A percentile compares a stretch with the other conserved stretches of the same genome.
Conservation (phyloP, 139 green algal species). For the Mychonastes homosphaera region DNA sequence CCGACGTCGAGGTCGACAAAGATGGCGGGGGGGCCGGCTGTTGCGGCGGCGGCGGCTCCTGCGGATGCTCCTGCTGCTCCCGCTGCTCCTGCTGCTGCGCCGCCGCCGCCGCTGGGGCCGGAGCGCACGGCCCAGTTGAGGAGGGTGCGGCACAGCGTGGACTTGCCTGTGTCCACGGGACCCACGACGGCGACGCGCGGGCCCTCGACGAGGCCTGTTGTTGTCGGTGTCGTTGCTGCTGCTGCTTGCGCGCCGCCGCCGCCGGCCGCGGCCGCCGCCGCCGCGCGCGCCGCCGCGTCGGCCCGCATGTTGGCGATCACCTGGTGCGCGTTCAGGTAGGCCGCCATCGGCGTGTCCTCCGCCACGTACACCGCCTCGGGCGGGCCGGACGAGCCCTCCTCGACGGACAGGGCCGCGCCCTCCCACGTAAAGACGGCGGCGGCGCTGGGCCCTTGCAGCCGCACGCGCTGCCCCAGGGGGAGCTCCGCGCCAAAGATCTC, state of each 20-base stretch:
- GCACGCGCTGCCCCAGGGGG: slow-evolving; percentile 34
- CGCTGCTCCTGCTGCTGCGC: too few relatives aligned
- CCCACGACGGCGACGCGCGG: slow-evolving; percentile 62
- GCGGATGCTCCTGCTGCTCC: too few relatives aligned
- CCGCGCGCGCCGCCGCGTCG: slow-evolving; percentile 11
- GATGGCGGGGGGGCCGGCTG: slow-evolving; percentile 54
- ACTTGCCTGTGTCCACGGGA: slow-evolving; percentile 80
- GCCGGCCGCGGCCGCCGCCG: slow-evolving; percentile 22
- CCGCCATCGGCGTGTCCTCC: slow-evolving; percentile 68
- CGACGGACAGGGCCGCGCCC: slow-evolving; percentile 53
- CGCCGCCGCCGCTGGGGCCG: too few relatives aligned
- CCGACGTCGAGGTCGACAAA: slow-evolving; percentile 85
- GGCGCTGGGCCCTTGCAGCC: slow-evolving; percentile 53
- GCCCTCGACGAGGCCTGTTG: slow-evolving; percentile 13
- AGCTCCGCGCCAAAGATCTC: slow-evolving; percentile 86
- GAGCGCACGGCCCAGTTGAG: slow-evolving; percentile 75
- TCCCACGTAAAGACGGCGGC: slow-evolving; percentile 76
- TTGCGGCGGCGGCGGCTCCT: too few relatives aligned
- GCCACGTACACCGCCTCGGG: slow-evolving; percentile 40
- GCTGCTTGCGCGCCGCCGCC: slow-evolving; percentile 1
- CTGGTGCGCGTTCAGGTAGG: slow-evolving; percentile 73
- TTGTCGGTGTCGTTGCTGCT: too few relatives aligned
- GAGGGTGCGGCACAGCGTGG: slow-evolving; percentile 66
- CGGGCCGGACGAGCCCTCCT: not conserved
- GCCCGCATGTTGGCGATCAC: slow-evolving; percentile 41